Percentiles rank a stretch among this genome's conserved stretches.
phyloP scores from a whole-genome alignment of 352 stramenopile species.

The Thalassiosira pacifica region DNA sequence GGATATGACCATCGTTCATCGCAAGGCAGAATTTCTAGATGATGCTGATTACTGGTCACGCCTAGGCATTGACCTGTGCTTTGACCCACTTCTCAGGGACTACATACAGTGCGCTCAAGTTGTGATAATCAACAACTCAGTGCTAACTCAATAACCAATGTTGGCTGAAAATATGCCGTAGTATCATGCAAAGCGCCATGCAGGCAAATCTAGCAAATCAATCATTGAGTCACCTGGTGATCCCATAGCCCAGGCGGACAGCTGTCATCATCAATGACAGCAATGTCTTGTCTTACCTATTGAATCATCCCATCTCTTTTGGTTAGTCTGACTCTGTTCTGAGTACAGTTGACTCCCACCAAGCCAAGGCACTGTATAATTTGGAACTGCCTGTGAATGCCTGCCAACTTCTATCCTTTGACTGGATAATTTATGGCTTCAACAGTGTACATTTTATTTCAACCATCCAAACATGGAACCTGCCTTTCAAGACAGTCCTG shows the following conservation, averaged over 20 bases:
- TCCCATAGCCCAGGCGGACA: not conserved
- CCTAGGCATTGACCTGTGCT: conserved; percentile 8
- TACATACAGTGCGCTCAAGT: not conserved
- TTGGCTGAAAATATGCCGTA: conserved; percentile 3
- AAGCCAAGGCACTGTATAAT: not conserved
- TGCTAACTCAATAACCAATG: not conserved
- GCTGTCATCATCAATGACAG: not conserved
- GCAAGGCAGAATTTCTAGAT: not conserved
- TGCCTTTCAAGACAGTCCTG: not conserved
- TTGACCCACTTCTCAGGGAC: conserved; percentile 7
- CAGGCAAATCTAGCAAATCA: no score
- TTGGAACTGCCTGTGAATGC: not conserved
- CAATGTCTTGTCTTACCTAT: not conserved
- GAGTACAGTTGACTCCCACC: no score
- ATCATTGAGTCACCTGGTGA: no score
- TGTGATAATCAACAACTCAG: not conserved
- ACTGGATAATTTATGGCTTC: conserved; percentile 22
- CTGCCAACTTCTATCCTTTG: not conserved
- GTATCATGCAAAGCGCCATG: no score
- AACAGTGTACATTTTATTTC: conserved; percentile 16
- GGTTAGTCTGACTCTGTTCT: no score
- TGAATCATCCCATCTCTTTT: not conserved
- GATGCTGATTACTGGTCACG: conserved; percentile 18
- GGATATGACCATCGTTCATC: conserved; percentile 14
- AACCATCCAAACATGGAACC: not conserved